Conservation (phyloP, 805 yeast species). For the baker's yeast (Saccharomyces cerevisiae) region DNA sequence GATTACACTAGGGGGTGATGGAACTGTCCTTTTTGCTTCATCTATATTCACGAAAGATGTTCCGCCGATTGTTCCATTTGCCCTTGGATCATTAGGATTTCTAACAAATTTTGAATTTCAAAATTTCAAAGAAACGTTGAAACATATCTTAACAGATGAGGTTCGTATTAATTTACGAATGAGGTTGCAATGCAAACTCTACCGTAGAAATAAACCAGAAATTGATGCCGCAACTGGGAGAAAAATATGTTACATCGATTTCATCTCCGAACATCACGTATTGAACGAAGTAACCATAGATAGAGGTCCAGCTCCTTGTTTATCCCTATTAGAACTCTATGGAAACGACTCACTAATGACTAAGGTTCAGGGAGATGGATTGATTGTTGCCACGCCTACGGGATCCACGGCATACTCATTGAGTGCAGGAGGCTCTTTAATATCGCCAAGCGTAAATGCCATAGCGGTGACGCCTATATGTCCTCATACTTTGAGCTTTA, state of each 20-base stretch:
- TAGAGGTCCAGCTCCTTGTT: conserved; percentile 87
- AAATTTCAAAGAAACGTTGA: conserved; percentile 53
- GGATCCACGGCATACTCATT: conserved; percentile 93
- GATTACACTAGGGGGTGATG: conserved; percentile 91
- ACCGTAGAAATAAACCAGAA: conserved; percentile 14
- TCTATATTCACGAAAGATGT: conserved; percentile 73
- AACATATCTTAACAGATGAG: conserved; percentile 53
- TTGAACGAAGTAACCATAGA: conserved; percentile 84
- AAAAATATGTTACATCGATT: conserved; percentile 34
- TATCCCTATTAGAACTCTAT: conserved; percentile 77
- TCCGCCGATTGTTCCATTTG: conserved; percentile 83
- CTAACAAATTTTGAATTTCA: conserved; percentile 76
- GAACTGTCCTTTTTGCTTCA: conserved; percentile 83
- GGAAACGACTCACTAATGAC: conserved; percentile 82
- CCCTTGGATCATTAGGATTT: conserved; percentile 86
- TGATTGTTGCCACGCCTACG: conserved; percentile 86
- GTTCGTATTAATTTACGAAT: conserved; percentile 72
- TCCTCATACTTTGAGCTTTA: conserved; percentile 84
- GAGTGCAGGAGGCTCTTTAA: conserved; percentile 89
- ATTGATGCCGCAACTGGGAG: conserved; percentile 8
- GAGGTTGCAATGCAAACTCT: conserved; percentile 77
- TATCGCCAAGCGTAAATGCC: conserved; percentile 90
- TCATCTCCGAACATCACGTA: conserved; percentile 56
- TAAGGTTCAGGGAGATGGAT: conserved; percentile 87
- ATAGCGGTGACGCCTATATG: conserved; percentile 89